Evolutionary conservation across 1,284 basidiomycete species (phyloP), one percentile per base, ranked within the genome.

Genomic region (Trichosporon sp.): DNA sequence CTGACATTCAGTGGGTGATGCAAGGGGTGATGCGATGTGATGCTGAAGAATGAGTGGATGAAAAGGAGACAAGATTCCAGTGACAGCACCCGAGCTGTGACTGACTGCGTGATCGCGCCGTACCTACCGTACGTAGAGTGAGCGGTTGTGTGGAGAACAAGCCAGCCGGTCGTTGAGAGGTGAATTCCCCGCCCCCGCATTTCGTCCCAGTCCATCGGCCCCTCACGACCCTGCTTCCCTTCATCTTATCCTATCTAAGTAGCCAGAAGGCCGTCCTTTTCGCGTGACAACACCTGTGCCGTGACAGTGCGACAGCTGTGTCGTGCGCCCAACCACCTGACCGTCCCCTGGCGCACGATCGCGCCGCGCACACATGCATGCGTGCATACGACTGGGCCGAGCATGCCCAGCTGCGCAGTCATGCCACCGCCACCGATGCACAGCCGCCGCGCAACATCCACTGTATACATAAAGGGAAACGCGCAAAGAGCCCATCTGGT

Each of bases 201-300:
- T 44, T 44, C 40, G 40, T 44, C 40, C 19, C 40, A 44, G 40
- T 21, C 40, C 32, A 36, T 57, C 56, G 33, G n/a, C 49, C 49
- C 49, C 21, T 44, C 49, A 29, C 49, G 49, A 54, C 49, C 49
- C 49, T 54, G 46, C 25, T n/a, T n/a, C 49, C 49, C 49, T 54
- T 54, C 49, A 54, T 54, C 49, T 54, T 54, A 54, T 54, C 49
- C 49, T 54, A 54, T 54, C 49, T 54, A 54, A 54, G 49, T 54
- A 27, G 27, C 49, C 49, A 54, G 49, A 29, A 31, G 49, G 31
- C 49, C 49, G 49, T 29, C 27, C 27, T 29, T n/a, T n/a, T n/a
- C n/a, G 36, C 31, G 56, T 57, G 56, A 34, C 56, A 29, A n/a
- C 56, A 23, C 33, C 19, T 33, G 56, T 27, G 19, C 56, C 32